These are phyloP conservation scores for Phytophthora rubi DNA, from an alignment of 352 stramenopile genomes.

Conservation along the genomic window DNA sequence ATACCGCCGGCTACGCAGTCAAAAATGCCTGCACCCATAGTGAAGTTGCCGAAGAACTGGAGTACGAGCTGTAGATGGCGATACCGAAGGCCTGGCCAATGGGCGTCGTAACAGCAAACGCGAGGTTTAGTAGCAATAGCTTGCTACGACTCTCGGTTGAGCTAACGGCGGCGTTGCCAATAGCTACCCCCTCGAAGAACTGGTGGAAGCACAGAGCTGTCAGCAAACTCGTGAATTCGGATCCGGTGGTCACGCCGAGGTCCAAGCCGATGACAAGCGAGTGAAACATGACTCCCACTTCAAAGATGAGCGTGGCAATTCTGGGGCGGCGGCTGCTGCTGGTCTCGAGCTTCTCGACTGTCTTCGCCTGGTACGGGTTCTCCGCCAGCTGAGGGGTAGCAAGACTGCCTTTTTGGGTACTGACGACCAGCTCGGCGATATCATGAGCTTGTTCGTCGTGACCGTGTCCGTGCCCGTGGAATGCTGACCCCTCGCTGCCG, in stretches of 20 bases:
- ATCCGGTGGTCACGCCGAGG: conserved; percentile 54
- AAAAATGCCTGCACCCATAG: conserved; percentile 66
- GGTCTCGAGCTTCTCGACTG: not conserved
- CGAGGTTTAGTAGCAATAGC: conserved; percentile 51
- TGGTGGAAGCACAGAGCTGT: conserved; percentile 77
- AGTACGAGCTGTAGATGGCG: conserved; percentile 57
- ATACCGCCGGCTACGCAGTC: conserved; percentile 72
- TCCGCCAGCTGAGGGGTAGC: not conserved
- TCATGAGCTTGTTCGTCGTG: not conserved
- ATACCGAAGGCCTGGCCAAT: conserved; percentile 68
- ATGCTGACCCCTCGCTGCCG: conserved; percentile 9
- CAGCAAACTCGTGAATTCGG: conserved; percentile 66
- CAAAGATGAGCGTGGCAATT: conserved; percentile 59
- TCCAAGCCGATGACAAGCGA: conserved; percentile 73
- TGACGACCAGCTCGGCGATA: not conserved
- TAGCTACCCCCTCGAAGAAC: conserved; percentile 76
- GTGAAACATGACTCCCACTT: conserved; percentile 65
- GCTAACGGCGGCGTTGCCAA: conserved; percentile 50
- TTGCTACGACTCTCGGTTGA: conserved; percentile 46
- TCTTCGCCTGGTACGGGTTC: conserved; percentile 7
- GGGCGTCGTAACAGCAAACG: conserved; percentile 65
- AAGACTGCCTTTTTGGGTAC: not conserved
- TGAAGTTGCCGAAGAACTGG: conserved; percentile 44
- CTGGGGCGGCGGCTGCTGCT: conserved; percentile 26
- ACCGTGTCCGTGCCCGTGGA: conserved; percentile 26